Percentiles rank a stretch among this genome's conserved stretches.
Conservation (phyloP, 208 protist species). For the Leishmania tarentolae region DNA sequence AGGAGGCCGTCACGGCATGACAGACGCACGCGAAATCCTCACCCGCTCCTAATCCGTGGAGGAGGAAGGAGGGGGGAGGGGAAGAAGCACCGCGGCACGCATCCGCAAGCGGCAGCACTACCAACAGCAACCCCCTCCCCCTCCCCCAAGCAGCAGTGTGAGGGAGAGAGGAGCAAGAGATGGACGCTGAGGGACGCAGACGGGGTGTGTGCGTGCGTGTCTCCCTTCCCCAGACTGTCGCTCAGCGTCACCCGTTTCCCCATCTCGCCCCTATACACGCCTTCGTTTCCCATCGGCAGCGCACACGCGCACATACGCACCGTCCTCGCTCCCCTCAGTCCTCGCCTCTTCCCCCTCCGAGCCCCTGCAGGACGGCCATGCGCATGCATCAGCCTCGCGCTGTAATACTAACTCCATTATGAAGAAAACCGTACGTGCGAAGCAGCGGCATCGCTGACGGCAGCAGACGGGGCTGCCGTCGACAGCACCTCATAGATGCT, state of each 20-base stretch:
- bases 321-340: too few species aligned
- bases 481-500: too few species aligned
- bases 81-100: background rate
- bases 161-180: background rate
- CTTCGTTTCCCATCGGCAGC: background rate
- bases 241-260: background rate
- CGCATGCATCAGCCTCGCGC: background rate
- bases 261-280: background rate
- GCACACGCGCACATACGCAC: too few species aligned
- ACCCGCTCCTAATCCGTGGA: background rate
- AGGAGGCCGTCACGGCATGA: background rate
- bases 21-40: background rate
- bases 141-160: background rate
- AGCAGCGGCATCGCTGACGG: too few species aligned
- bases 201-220: background rate
- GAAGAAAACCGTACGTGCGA: background rate
- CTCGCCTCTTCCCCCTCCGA: background rate
- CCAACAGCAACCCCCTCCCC: too few species aligned
- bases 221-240: background rate
- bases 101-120: background rate
- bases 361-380: background rate
- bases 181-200: background rate
- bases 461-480: too few species aligned
- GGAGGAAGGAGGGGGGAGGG: background rate
- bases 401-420: background rate